phyloP scores from a whole-genome alignment of 2,329 filamentous ascomycete species.

The Rugonectria rugulosa region DNA sequence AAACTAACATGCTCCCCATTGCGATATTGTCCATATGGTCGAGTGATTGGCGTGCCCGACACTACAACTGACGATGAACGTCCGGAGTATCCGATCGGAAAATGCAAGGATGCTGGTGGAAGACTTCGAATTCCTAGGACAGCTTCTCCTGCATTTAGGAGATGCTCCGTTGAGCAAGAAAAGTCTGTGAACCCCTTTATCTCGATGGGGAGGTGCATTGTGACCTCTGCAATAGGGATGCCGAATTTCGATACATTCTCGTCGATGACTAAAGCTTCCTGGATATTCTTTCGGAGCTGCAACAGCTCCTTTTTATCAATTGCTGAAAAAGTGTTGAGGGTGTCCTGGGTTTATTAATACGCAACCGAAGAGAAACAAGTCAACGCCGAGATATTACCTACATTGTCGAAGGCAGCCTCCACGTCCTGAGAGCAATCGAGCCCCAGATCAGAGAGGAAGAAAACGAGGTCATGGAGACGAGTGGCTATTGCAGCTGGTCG shows the following conservation, averaged over 20 bases:
- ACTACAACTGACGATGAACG: constrained; percentile 61
- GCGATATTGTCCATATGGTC: constrained; percentile 55
- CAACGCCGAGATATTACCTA: not conserved
- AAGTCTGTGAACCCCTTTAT: constrained; percentile 60
- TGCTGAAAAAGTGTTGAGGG: constrained; percentile 9
- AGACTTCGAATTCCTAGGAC: constrained; percentile 49
- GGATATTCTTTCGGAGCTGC: constrained; percentile 1
- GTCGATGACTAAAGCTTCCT: not conserved
- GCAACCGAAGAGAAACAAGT: no score
- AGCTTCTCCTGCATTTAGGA: constrained; percentile 56
- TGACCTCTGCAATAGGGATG: constrained; percentile 11
- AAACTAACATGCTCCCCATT: constrained; percentile 31
- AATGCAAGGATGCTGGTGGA: constrained; percentile 55
- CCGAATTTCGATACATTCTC: constrained; percentile 4
- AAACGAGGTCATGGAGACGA: constrained; percentile 6
- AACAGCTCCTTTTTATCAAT: constrained; percentile 7
- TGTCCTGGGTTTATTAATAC: not conserved
- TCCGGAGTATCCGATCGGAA: constrained; percentile 62
- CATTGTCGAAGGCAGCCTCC: constrained; percentile 2
- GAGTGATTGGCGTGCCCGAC: constrained; percentile 54
- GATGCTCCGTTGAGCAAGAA: constrained; percentile 61
- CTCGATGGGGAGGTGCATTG: constrained; percentile 62
- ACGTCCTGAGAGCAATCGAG: not conserved
- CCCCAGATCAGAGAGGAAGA: constrained; percentile 12
- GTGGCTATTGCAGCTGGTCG: constrained; percentile 8